Evolutionary conservation across 148 eudicot genomes (phyloP), one percentile per base, ranked within the genome.

Genomic region (Chenopodium formosanum): DNA sequence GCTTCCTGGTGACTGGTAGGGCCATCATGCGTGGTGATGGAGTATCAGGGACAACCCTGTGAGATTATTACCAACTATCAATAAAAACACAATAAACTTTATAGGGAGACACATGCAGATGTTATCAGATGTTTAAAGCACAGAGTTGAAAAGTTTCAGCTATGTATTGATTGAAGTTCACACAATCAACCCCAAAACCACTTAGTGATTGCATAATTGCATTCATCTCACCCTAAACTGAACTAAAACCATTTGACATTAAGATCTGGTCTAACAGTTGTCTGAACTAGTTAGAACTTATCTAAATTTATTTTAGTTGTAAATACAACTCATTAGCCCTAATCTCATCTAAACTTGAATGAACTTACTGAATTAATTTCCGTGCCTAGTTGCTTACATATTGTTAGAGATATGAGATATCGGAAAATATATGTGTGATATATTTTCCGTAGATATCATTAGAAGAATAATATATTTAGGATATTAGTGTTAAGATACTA

Each of bases 1-100:
- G 82, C 90, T 95, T 95, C 83, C 99, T 88, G 78, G 99, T 95
- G 70, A 91, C 92, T 16, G 94, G 92, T 37, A 95, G 91, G 88
- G 90, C 87, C 88, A 87, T 86, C 86, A 94, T 75, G 67, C 99
- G 97, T 22, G 32, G 65, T 70, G 99, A 95, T 70, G 97, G 99
- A 32, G 83, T 79, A 84, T 95, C 98, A 77, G 92, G 91, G 70
- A 93, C 92, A 68, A 94, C 82, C 88, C 98, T 94, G 89, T 71
- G 29, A 34, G 79, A 82, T 62, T 52, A 68, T 40, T 60, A 50
- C 72, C 76, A 64, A 10, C 14, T 7, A 60, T 31, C 23, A 78
- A 52, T 25, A 17, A 53, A 80, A 64, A 50, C 17, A 5, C 20
- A 29, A 46, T 46, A 63, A 80, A 23, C 52, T 23, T 52, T 63